phyloP scores from a whole-genome alignment of 495 filamentous ascomycete species.

The Penicillium alfredii region DNA sequence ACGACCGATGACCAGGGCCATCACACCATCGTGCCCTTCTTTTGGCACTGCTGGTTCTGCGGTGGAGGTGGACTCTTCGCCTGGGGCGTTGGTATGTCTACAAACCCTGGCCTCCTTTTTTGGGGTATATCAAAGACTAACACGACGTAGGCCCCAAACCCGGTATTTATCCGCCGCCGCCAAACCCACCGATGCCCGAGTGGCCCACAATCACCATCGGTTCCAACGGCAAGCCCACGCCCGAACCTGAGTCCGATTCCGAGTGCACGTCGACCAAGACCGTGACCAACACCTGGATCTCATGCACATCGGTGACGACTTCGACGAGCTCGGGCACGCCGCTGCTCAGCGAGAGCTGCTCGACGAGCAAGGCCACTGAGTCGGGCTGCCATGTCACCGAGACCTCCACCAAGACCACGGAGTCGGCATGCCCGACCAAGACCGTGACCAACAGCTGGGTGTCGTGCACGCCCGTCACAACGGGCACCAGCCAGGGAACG shows the following conservation, averaged over 20 bases:
- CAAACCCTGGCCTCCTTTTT: too few relatives aligned
- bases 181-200: not conserved
- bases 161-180: not conserved
- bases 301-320: constrained; percentile 1
- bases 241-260: not conserved
- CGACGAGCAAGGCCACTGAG: not conserved
- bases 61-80: not conserved
- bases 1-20: not conserved
- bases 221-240: not conserved
- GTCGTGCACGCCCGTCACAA: not conserved
- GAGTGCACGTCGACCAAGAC: not conserved
- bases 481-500: not conserved
- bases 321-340: not conserved
- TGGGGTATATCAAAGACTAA: not conserved
- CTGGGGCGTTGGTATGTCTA: not conserved
- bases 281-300: not conserved
- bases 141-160: not conserved
- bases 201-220: constrained; percentile 1
- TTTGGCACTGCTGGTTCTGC: constrained; percentile 1
- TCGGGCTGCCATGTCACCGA: not conserved
- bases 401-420: not conserved
- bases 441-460: constrained; percentile 1
- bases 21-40: not conserved
- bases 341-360: not conserved
- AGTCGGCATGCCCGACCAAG: not conserved